These are phyloP conservation scores for Candida insectorum DNA, from an alignment of 805 yeast genomes.

Conservation along the genomic window DNA sequence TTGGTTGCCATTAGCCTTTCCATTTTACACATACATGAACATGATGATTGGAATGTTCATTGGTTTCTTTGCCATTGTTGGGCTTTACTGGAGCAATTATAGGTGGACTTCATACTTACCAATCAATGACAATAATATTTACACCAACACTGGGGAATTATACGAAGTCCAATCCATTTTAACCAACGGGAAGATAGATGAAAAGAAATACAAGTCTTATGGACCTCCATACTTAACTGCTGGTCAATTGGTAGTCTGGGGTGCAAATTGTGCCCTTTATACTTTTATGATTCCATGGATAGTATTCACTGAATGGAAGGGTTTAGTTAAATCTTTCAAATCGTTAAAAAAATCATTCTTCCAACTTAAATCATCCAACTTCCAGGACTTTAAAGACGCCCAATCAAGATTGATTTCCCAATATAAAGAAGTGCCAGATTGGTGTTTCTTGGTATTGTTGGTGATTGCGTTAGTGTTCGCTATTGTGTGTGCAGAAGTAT, in stretches of 20 bases:
- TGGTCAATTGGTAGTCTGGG: conserved; percentile 22
- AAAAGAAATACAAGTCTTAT: conserved; percentile 15
- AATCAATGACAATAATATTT: conserved; percentile 42
- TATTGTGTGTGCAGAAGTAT: conserved; percentile 26
- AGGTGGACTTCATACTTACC: conserved; percentile 23
- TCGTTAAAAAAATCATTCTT: conserved; percentile 9
- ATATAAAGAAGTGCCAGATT: conserved; percentile 32
- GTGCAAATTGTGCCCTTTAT: conserved; percentile 24
- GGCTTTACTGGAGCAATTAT: conserved; percentile 18
- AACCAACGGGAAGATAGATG: conserved; percentile 24
- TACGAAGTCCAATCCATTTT: conserved; percentile 44
- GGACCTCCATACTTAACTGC: conserved; percentile 30
- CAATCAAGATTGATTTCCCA: conserved; percentile 27
- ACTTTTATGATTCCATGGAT: conserved; percentile 41
- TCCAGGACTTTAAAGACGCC: conserved; percentile 30
- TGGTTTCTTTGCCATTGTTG: conserved; percentile 16
- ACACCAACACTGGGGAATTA: conserved; percentile 43
- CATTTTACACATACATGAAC: conserved; percentile 29
- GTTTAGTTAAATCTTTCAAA: conserved; percentile 15
- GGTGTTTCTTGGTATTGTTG: conserved; percentile 22
- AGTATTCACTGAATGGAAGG: conserved; percentile 19
- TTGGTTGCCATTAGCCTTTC: conserved; percentile 34
- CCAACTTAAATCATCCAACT: conserved; percentile 37
- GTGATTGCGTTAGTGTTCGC: conserved; percentile 25
- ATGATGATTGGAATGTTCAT: conserved; percentile 15